Conservation (phyloP, 176 grass and related monocot species). For the sorghum (Sorghum bicolor) region DNA sequence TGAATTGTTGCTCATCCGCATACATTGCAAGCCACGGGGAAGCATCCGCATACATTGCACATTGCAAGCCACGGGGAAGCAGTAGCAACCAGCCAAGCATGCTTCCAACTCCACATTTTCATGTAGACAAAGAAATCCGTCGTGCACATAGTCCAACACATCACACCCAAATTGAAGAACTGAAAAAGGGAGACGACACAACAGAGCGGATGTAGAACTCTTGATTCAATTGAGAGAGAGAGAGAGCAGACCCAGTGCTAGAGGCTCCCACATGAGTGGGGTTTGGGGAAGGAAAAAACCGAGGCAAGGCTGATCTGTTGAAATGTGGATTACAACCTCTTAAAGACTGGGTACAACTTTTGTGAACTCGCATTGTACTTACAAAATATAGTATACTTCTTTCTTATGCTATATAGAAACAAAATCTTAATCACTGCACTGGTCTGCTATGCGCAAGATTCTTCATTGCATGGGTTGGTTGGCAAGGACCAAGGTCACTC, state of each 20-base stretch:
- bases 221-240: too few species aligned
- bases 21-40: too few species aligned
- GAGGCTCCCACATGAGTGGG: too few species aligned
- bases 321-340: background rate
- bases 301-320: background rate
- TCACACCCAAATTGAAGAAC: background rate
- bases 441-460: background rate
- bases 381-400: background rate
- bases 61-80: too few species aligned
- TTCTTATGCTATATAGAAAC: constrained; percentile 7
- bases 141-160: background rate
- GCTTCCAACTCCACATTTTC: background rate
- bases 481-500: constrained; percentile 4
- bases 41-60: too few species aligned
- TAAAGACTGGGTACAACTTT: background rate
- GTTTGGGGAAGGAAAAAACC: too few species aligned
- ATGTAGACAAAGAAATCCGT: background rate
- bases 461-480: background rate
- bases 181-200: background rate
- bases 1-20: too few species aligned
- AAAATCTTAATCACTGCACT: background rate
- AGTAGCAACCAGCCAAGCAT: too few species aligned
- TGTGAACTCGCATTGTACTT: constrained; percentile 3
- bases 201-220: background rate
- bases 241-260: too few species aligned